Evolutionary conservation across 2,329 filamentous ascomycete genomes (phyloP).

Genomic region (Neonectria neomacrospora): DNA sequence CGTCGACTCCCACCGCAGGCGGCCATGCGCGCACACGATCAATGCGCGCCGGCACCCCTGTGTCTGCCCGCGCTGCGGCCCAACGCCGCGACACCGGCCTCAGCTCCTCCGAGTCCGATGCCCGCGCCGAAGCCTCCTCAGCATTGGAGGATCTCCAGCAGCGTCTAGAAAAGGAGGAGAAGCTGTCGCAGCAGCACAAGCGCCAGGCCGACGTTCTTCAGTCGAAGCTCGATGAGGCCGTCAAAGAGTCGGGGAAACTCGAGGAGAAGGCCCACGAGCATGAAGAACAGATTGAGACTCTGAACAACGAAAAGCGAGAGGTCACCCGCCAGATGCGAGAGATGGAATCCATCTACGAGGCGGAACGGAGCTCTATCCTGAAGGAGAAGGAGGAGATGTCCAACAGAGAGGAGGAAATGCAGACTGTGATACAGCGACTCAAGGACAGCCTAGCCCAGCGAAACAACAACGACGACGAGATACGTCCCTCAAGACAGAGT

Average conservation of each 20-base stretch:
- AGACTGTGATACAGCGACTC: conserved; percentile 86
- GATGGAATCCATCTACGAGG: conserved; percentile 91
- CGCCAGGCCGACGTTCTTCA: conserved; percentile 89
- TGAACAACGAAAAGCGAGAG: conserved; percentile 88
- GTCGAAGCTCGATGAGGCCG: conserved; percentile 84
- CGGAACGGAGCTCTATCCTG: conserved; percentile 85
- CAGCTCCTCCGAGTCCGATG: conserved; percentile 72
- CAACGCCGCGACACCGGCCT: conserved; percentile 66
- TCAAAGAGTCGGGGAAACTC: conserved; percentile 83
- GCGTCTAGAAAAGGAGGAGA: conserved; percentile 83
- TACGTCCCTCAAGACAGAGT: conserved; percentile 69
- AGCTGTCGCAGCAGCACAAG: conserved; percentile 78
- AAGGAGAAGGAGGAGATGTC: conserved; percentile 92
- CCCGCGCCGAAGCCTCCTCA: conserved; percentile 81
- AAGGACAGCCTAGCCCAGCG: conserved; percentile 89
- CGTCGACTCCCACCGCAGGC: conserved; percentile 56
- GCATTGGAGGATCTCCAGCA: conserved; percentile 87
- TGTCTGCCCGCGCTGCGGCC: conserved; percentile 78
- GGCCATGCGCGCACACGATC: conserved; percentile 69
- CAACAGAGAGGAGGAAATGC: conserved; percentile 89
- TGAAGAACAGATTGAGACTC: conserved; percentile 82
- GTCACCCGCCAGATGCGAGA: conserved; percentile 85
- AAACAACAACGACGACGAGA: conserved; percentile 68
- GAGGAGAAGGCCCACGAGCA: conserved; percentile 90
- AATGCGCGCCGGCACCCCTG: conserved; percentile 70